Evolutionary conservation across 257 asterid genomes (phyloP).

Genomic region (Eucommia ulmoides): DNA sequence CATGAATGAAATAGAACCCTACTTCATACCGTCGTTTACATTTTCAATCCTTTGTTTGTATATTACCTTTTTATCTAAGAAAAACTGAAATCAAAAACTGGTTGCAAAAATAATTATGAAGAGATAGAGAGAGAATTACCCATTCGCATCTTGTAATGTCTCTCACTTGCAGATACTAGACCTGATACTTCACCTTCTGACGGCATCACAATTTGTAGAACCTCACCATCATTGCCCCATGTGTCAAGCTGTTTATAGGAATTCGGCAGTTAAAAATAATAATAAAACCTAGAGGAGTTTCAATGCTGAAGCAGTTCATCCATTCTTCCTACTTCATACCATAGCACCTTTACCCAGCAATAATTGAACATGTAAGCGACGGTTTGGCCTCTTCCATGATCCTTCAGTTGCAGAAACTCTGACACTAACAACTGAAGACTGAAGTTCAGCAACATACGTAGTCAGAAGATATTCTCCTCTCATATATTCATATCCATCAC

Average conservation of each 20-base stretch:
- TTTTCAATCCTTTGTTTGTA: no score
- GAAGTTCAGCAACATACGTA: conserved; percentile 67
- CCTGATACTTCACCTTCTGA: conserved; percentile 49
- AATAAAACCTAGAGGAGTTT: conserved; percentile 4
- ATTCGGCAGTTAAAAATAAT: conserved; percentile 5
- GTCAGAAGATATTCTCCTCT: conserved; percentile 65
- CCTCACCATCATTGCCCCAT: conserved; percentile 77
- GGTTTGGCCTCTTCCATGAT: conserved; percentile 69
- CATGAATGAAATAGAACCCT: no score
- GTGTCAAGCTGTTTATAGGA: conserved; percentile 50
- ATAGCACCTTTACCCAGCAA: conserved; percentile 63
- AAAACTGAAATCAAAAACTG: no score
- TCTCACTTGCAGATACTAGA: conserved; percentile 42
- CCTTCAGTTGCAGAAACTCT: conserved; percentile 71
- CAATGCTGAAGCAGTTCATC: neutral
- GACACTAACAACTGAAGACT: conserved; percentile 56
- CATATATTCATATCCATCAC: conserved; percentile 80
- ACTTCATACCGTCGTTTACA: no score
- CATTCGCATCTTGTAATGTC: conserved; percentile 36
- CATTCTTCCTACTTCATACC: conserved; percentile 29
- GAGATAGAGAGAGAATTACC: conserved; percentile 29
- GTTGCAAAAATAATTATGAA: conserved; percentile 5
- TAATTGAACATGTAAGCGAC: conserved; percentile 59
- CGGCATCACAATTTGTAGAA: conserved; percentile 49
- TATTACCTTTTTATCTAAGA: no score